These are phyloP conservation scores for Diaporthe citrichinensis DNA, from an alignment of 2,329 filamentous ascomycete genomes.

Conservation along the genomic window DNA sequence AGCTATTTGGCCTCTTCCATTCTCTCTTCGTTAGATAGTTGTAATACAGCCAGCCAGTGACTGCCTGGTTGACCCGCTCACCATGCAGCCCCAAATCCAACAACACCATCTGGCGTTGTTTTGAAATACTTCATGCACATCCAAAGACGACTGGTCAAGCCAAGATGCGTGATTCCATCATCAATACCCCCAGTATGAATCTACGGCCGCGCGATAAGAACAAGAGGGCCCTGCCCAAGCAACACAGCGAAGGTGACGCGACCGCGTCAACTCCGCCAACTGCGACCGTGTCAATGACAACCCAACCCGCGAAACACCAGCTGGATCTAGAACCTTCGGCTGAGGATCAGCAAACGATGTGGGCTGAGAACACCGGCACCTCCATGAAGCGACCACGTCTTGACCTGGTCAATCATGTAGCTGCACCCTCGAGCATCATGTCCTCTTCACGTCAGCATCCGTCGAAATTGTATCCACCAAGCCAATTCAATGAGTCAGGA, in stretches of 20 bases:
- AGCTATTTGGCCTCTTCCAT: background rate
- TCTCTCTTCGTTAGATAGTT: background rate
- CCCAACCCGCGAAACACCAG: background rate
- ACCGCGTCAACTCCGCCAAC: background rate
- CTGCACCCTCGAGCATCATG: background rate
- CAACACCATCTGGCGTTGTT: background rate
- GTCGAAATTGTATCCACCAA: background rate
- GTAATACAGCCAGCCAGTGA: background rate
- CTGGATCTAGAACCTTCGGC: too few species aligned
- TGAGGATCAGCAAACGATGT: background rate
- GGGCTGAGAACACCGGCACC: too few species aligned
- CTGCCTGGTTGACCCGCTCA: background rate
- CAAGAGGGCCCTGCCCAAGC: background rate
- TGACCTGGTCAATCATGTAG: background rate
- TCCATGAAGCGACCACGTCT: background rate
- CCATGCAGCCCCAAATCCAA: background rate
- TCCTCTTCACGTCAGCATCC: background rate
- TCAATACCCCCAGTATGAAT: background rate
- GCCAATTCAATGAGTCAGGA: background rate
- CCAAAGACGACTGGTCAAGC: background rate
- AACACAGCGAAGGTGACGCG: background rate
- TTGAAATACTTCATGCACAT: background rate
- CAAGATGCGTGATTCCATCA: background rate
- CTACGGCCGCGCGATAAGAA: background rate
- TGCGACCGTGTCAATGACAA: background rate